Percentiles rank a stretch among this genome's conserved stretches.
phyloP scores from a whole-genome alignment of 768 basidiomycete genomes.

The Leccinum longicurvipes region DNA sequence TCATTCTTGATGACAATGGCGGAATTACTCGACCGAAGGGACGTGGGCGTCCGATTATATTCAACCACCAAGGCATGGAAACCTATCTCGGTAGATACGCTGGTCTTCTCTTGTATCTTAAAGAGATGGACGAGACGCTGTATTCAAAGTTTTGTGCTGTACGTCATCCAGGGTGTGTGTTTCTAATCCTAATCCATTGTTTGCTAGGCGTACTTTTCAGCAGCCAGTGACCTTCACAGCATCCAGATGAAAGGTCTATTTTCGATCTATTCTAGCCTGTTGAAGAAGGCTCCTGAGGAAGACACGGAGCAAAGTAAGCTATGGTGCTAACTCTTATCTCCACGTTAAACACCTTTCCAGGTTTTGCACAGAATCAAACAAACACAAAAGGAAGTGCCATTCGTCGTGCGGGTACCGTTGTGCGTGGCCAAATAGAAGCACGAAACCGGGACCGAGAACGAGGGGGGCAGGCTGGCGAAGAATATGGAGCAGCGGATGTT shows the following conservation, averaged over 20 bases:
- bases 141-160: conserved; percentile 92
- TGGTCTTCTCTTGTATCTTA: conserved; percentile 87
- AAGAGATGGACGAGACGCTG: conserved; percentile 90
- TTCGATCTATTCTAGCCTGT: conserved; percentile 48
- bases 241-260: conserved; percentile 77
- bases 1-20: conserved; percentile 60
- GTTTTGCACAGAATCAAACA: conserved; percentile 38
- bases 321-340: background rate
- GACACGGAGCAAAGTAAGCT: conserved; percentile 66
- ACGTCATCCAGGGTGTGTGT: conserved; percentile 28
- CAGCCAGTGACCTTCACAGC: conserved; percentile 76
- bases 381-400: conserved; percentile 53
- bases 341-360: conserved; percentile 31
- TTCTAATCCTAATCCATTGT: conserved; percentile 1
- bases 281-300: conserved; percentile 71
- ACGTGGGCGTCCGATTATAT: conserved; percentile 45
- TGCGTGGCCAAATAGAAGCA: conserved; percentile 70
- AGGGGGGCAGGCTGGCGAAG: conserved; percentile 54
- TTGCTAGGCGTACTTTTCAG: conserved; percentile 85
- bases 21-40: conserved; percentile 49
- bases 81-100: conserved; percentile 83
- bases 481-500: conserved; percentile 72
- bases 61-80: conserved; percentile 73
- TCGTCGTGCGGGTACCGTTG: conserved; percentile 79
- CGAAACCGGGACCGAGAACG: conserved; percentile 44